Evolutionary conservation across 2,329 filamentous ascomycete species (phyloP).

Genomic region (Salinomyces thailandicus): DNA sequence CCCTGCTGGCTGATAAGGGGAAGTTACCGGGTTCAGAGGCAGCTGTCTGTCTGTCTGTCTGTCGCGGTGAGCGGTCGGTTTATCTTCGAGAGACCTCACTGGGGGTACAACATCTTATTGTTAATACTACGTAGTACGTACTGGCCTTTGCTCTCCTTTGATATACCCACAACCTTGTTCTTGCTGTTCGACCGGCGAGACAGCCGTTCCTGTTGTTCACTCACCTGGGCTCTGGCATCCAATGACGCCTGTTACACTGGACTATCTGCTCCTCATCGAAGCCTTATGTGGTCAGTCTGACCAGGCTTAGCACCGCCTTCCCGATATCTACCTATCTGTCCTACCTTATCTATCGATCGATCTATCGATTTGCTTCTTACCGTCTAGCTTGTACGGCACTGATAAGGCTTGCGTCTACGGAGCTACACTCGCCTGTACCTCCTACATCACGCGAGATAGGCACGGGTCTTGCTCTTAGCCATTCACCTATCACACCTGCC

Average conservation of each 20-base stretch:
- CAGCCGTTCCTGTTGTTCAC: neutral
- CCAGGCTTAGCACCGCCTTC: constrained; percentile 13
- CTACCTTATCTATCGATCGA: neutral
- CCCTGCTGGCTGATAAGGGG: neutral
- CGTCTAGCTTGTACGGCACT: constrained; percentile 2
- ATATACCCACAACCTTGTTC: too few relatives aligned
- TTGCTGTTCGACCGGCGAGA: neutral
- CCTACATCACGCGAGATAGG: neutral
- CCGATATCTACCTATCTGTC: constrained; percentile 1
- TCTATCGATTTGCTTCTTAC: constrained; percentile 10
- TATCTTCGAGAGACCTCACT: neutral
- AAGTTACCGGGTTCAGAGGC: constrained; percentile 1
- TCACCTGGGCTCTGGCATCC: constrained; percentile 1
- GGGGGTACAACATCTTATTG: neutral
- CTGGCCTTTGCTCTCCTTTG: too few relatives aligned
- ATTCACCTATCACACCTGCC: constrained; percentile 7
- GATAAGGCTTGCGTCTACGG: constrained; percentile 1
- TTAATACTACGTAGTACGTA: neutral
- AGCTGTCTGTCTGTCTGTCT: too few relatives aligned
- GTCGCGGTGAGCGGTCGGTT: neutral
- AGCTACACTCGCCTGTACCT: constrained; percentile 7
- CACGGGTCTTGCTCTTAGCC: constrained; percentile 4
- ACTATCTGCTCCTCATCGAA: constrained; percentile 25
- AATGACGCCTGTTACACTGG: constrained; percentile 28
- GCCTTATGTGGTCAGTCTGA: constrained; percentile 20